Conservation (phyloP, 1,139 yeast species). For the Arxiozyma telluris region DNA sequence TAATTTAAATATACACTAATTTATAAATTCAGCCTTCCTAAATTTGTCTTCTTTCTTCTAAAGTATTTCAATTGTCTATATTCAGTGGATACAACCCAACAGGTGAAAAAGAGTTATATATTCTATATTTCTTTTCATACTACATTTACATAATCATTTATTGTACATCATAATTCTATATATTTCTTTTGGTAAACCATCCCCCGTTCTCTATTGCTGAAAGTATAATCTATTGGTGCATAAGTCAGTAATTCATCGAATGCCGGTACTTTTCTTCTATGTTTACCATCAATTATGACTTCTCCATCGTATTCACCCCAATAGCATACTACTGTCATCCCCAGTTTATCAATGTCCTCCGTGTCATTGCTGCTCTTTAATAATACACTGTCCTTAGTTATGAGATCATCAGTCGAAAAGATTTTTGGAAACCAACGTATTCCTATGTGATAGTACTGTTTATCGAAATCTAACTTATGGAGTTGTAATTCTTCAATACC, state of each 20-base stretch:
- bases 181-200: slow-evolving; percentile 43
- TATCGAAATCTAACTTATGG: slow-evolving; percentile 57
- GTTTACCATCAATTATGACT: slow-evolving; percentile 32
- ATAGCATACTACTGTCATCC: slow-evolving; percentile 51
- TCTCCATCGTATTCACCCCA: slow-evolving; percentile 63
- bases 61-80: background rate
- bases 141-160: background rate
- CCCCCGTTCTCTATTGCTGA: slow-evolving; percentile 61
- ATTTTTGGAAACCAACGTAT: slow-evolving; percentile 73
- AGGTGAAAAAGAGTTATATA: background rate
- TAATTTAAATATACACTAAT: background rate
- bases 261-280: slow-evolving; percentile 50
- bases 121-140: background rate
- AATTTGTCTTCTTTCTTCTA: background rate
- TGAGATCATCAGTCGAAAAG: slow-evolving; percentile 24
- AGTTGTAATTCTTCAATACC: slow-evolving; percentile 59
- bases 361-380: background rate
- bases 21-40: too few relatives aligned
- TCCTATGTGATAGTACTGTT: slow-evolving; percentile 47
- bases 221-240: slow-evolving; percentile 54
- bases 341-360: slow-evolving; percentile 36
- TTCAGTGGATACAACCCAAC: background rate
- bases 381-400: slow-evolving; percentile 23
- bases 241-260: slow-evolving; percentile 57
- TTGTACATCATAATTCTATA: slow-evolving; percentile 14